Percentiles rank a stretch among this genome's conserved stretches.
These are phyloP conservation scores for Pugionium dolabratum DNA, from an alignment of 345 rosid genomes.

Conservation along the genomic window DNA sequence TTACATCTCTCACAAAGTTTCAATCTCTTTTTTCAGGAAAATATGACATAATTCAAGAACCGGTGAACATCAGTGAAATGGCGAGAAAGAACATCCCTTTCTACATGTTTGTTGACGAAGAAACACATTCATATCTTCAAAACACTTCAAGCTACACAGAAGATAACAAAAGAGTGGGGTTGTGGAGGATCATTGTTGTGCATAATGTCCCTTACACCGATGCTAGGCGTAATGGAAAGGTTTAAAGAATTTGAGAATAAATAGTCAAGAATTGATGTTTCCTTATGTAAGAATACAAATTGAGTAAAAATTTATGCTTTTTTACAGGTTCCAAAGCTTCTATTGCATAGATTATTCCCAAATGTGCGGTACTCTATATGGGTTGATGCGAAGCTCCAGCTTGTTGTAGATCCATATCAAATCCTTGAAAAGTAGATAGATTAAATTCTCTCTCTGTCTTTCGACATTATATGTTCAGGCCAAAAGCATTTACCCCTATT, in stretches of 20 bases:
- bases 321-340: slow-evolving; percentile 48
- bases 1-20: slow-evolving; percentile 13
- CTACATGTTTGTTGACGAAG: slow-evolving; percentile 90
- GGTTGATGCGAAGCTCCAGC: slow-evolving; percentile 92
- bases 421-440: slow-evolving; percentile 69
- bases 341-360: slow-evolving; percentile 61
- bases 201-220: slow-evolving; percentile 72
- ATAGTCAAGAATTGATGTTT: background rate
- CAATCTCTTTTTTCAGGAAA: slow-evolving; percentile 53
- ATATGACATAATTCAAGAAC: slow-evolving; percentile 81
- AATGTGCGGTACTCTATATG: slow-evolving; percentile 76
- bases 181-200: slow-evolving; percentile 80
- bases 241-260: slow-evolving; percentile 16
- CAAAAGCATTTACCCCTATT: background rate
- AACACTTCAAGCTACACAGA: slow-evolving; percentile 55
- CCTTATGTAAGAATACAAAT: background rate
- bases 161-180: slow-evolving; percentile 60
- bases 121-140: slow-evolving; percentile 70
- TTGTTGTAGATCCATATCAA: slow-evolving; percentile 88
- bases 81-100: slow-evolving; percentile 66
- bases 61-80: slow-evolving; percentile 61
- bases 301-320: slow-evolving; percentile 24
- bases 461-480: background rate
- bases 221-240: slow-evolving; percentile 91
- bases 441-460: background rate